These are phyloP conservation scores for Backusella parvicylindrica DNA, from an alignment of 192 early-diverging fungal genomes.

Conservation along the genomic window DNA sequence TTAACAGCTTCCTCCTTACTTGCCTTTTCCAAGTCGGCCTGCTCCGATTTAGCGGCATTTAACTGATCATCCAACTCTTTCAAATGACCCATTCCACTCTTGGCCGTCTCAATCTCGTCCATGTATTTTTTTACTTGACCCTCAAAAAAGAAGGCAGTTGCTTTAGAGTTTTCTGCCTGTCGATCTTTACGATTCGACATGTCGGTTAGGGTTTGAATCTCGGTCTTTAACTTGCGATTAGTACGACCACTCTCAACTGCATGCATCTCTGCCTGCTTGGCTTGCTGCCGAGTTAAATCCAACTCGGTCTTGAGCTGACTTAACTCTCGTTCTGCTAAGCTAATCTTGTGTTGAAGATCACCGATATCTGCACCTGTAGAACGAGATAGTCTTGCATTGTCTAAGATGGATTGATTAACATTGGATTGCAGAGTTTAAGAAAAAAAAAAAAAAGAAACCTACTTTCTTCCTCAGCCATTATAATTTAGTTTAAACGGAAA, in stretches of 20 bases:
- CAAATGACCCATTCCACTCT: constrained; percentile 32
- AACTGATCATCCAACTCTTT: constrained; percentile 35
- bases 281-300: constrained; percentile 30
- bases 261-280: constrained; percentile 29
- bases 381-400: not conserved
- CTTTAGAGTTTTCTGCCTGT: constrained; percentile 39
- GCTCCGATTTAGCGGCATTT: constrained; percentile 24
- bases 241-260: constrained; percentile 33
- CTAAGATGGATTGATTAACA: not conserved
- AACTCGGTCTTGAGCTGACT: constrained; percentile 16
- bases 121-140: constrained; percentile 39
- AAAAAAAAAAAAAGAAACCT: not conserved
- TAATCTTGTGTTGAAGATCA: constrained; percentile 35
- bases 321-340: constrained; percentile 29
- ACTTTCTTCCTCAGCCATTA: not conserved
- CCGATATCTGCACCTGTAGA: constrained; percentile 35
- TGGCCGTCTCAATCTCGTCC: constrained; percentile 39
- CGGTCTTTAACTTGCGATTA: constrained; percentile 33
- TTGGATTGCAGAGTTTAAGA: not conserved
- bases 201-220: constrained; percentile 38
- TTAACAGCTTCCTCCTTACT: constrained; percentile 22
- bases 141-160: constrained; percentile 41
- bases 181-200: constrained; percentile 39
- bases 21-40: constrained; percentile 17
- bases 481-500: not conserved